These are phyloP conservation scores for Yamadazyma spencermartinsiae DNA, from an alignment of 1,139 yeast genomes.

Conservation along the genomic window DNA sequence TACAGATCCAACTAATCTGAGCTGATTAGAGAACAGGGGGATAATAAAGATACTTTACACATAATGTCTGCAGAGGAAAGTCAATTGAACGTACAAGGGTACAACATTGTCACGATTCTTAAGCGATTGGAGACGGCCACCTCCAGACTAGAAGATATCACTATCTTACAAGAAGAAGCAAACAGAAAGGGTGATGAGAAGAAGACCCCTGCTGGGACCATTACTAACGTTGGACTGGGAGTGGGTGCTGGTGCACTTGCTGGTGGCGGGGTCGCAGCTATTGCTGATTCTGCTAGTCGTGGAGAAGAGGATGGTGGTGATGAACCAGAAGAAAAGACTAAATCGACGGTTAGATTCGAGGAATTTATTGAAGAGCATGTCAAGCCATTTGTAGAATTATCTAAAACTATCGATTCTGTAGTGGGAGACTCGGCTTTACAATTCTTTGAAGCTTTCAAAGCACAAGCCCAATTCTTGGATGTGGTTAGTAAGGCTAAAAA, in stretches of 20 bases:
- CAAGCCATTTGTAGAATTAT: conserved; percentile 58
- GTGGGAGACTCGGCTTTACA: conserved; percentile 61
- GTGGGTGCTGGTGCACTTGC: too few species aligned
- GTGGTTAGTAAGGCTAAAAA: conserved; percentile 62
- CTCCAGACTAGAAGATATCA: conserved; percentile 85
- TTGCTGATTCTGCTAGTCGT: conserved; percentile 14
- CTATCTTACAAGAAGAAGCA: conserved; percentile 69
- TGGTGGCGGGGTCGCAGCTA: too few species aligned
- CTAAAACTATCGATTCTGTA: conserved; percentile 60
- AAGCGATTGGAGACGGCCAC: conserved; percentile 92
- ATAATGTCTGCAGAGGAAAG: conserved; percentile 48
- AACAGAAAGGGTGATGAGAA: conserved; percentile 12
- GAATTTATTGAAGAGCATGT: conserved; percentile 52
- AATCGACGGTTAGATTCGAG: conserved; percentile 54
- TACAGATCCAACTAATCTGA: too few species aligned
- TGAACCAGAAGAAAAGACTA: conserved; percentile 31
- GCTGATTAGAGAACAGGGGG: too few species aligned
- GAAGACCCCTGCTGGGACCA: background rate
- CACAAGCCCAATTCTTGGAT: conserved; percentile 57
- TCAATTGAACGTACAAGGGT: conserved; percentile 70
- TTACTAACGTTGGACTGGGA: background rate
- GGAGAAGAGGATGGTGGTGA: too few species aligned
- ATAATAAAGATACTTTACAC: too few species aligned
- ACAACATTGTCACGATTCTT: conserved; percentile 76
- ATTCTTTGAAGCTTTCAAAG: conserved; percentile 59